Evolutionary conservation across 192 early-diverging fungal genomes (phyloP).

Genomic region (Coemansia sp.): DNA sequence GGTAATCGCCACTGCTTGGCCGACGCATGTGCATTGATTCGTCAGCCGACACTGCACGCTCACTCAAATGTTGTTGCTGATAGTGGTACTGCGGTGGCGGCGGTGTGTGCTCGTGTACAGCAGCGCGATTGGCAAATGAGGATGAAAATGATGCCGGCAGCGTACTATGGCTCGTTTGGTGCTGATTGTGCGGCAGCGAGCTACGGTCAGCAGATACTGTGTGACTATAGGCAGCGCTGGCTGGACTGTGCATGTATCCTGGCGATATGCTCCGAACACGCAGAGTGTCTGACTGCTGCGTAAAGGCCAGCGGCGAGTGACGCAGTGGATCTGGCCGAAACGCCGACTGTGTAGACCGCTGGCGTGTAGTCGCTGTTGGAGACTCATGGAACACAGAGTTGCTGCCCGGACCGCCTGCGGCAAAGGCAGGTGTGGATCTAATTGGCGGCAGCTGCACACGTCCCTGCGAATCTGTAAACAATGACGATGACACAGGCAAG

Average conservation of each 20-base stretch:
- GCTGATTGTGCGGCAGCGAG: conserved; percentile 1
- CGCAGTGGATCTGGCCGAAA: not conserved
- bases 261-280: conserved; percentile 13
- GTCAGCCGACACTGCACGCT: not conserved
- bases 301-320: conserved; percentile 5
- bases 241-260: not conserved
- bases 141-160: conserved; percentile 4
- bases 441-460: conserved; percentile 46
- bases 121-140: not conserved
- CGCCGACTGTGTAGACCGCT: not conserved
- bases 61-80: conserved; percentile 1
- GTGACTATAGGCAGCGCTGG: conserved; percentile 4
- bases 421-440: conserved; percentile 16
- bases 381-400: not conserved
- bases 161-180: not conserved
- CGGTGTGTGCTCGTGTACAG: not conserved
- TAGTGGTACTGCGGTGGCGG: not conserved
- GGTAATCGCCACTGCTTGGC: not conserved
- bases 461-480: conserved; percentile 36
- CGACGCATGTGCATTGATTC: not conserved
- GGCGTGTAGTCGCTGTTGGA: not conserved
- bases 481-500: conserved; percentile 5
- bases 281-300: not conserved
- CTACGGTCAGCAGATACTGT: conserved; percentile 8
- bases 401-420: not conserved